These are phyloP conservation scores for Backusella sp. DNA, from an alignment of 192 early-diverging fungal genomes.

Conservation along the genomic window DNA sequence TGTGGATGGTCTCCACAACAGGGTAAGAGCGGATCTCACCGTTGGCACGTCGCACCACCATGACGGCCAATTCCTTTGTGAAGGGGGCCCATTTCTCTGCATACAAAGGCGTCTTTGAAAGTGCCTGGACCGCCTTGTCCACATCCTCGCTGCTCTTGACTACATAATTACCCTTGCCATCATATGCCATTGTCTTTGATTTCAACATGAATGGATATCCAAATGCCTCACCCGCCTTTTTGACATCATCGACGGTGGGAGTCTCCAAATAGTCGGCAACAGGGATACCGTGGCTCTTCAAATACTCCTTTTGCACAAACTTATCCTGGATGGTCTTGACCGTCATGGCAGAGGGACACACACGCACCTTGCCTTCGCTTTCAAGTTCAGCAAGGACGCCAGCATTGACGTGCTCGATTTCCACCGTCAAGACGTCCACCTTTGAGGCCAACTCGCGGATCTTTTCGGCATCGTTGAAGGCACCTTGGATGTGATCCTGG, in stretches of 20 bases:
- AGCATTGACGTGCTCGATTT: slow-evolving; percentile 96
- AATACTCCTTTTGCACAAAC: slow-evolving; percentile 82
- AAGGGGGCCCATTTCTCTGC: slow-evolving; percentile 95
- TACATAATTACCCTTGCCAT: slow-evolving; percentile 93
- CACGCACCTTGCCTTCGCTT: slow-evolving; percentile 44
- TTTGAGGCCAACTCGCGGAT: slow-evolving; percentile 75
- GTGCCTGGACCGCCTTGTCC: slow-evolving; percentile 50
- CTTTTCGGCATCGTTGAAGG: slow-evolving; percentile 77
- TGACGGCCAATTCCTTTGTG: slow-evolving; percentile 92
- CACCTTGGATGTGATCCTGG: slow-evolving; percentile 71
- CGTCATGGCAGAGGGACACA: slow-evolving; percentile 83
- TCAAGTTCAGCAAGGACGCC: slow-evolving; percentile 62
- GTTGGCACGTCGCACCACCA: slow-evolving; percentile 86
- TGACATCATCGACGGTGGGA: slow-evolving; percentile 51
- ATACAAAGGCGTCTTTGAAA: slow-evolving; percentile 77
- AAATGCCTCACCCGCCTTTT: slow-evolving; percentile 59
- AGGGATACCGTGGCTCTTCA: slow-evolving; percentile 65
- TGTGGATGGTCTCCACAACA: slow-evolving; percentile 96
- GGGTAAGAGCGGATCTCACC: slow-evolving; percentile 85
- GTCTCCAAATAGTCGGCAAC: slow-evolving; percentile 69
- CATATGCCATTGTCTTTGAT: slow-evolving; percentile 91
- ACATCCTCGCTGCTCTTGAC: slow-evolving; percentile 74
- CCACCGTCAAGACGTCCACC: slow-evolving; percentile 89
- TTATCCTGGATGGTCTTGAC: slow-evolving; percentile 96
- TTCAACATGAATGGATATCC: slow-evolving; percentile 98